Percentiles rank a stretch among this genome's conserved stretches.
Conservation (phyloP, 768 basidiomycete species). For the Dendrothele bispora region DNA sequence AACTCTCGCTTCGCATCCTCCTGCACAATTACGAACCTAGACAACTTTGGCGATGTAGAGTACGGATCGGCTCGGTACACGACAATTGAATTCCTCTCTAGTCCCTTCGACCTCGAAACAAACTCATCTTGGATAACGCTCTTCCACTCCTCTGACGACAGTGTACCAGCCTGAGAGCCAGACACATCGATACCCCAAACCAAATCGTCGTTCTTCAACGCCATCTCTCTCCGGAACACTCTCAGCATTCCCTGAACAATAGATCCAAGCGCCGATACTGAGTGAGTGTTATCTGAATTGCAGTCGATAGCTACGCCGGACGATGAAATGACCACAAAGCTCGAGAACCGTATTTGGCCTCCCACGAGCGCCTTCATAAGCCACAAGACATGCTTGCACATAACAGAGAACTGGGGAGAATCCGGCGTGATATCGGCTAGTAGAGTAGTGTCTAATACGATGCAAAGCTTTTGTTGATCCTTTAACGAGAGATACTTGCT, state of each 20-base stretch:
- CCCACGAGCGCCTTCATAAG: constrained; percentile 10
- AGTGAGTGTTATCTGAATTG: neutral
- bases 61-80: too few species aligned
- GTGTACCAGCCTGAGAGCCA: neutral
- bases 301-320: neutral
- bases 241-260: neutral
- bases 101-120: constrained; percentile 7
- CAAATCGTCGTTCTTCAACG: constrained; percentile 12
- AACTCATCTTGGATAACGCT: neutral
- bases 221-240: constrained; percentile 5
- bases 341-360: neutral
- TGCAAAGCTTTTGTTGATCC: too few species aligned
- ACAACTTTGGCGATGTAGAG: too few species aligned
- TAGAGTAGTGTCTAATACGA: too few species aligned
- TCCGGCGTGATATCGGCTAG: neutral
- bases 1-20: neutral
- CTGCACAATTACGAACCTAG: neutral
- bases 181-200: constrained; percentile 8
- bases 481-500: too few species aligned
- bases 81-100: too few species aligned
- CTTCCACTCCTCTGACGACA: neutral
- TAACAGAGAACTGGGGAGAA: constrained; percentile 6
- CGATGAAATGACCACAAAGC: constrained; percentile 7
- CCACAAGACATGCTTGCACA: constrained; percentile 5
- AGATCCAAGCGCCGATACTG: neutral